phyloP scores from a whole-genome alignment of 2,329 filamentous ascomycete species.

The Cladorrhinum sp. region DNA sequence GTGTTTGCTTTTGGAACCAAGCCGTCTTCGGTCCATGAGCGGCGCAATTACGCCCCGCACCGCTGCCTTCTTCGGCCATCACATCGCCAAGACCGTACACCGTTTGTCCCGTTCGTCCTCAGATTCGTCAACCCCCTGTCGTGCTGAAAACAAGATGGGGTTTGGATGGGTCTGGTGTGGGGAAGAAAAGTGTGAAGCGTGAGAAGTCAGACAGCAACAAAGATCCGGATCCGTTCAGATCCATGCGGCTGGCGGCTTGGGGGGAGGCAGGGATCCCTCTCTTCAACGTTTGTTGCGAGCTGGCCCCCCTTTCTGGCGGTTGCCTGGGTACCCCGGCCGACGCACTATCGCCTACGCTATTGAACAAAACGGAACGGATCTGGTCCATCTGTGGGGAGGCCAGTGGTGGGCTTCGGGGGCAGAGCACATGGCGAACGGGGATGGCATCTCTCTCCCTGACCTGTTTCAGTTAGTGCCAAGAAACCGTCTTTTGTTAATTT shows the following conservation, averaged over 20 bases:
- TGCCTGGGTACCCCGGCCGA: slow-evolving; percentile 3
- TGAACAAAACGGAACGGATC: slow-evolving; percentile 7
- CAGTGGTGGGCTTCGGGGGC: too few relatives aligned
- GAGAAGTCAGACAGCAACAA: neutral
- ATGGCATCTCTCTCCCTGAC: neutral
- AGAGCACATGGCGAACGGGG: slow-evolving; percentile 10
- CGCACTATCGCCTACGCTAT: slow-evolving; percentile 5
- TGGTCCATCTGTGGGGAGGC: neutral
- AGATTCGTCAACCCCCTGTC: neutral
- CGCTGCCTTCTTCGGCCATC: neutral
- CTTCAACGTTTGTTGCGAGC: neutral
- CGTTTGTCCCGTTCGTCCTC: neutral
- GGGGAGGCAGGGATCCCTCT: neutral
- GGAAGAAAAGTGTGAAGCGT: neutral
- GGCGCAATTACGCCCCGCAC: neutral
- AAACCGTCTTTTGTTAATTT: neutral
- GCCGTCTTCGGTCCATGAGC: neutral
- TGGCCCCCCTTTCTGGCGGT: neutral
- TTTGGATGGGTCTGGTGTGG: slow-evolving; percentile 2
- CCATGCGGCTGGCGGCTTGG: neutral
- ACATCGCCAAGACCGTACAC: neutral
- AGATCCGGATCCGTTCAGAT: neutral
- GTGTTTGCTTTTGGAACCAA: neutral
- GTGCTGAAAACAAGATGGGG: slow-evolving; percentile 5
- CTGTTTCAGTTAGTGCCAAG: neutral